Evolutionary conservation across 1,139 yeast genomes (phyloP), one percentile per base, ranked within the genome.

Genomic region (Zhuliangozyma blackwelliae): DNA sequence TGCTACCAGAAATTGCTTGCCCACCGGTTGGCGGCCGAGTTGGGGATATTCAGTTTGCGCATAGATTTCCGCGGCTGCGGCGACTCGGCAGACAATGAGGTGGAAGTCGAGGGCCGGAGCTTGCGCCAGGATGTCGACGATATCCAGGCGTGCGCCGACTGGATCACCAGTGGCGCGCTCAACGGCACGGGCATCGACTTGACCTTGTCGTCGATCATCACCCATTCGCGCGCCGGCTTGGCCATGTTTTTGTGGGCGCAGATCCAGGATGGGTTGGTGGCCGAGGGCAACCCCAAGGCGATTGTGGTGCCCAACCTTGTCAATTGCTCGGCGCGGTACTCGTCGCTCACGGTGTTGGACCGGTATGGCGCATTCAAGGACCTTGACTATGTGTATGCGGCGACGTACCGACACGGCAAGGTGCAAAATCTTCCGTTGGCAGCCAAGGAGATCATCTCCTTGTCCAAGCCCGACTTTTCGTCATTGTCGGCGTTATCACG

Each of bases 61-160:
- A 81, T 89, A 46, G 97, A 90, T 57, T 90, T 90, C 50, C 67
- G 96, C 40, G 87, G 86, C 7, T 82, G 94, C 57, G 97, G 97
- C 1, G 75, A 74, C 40, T 85, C 95, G 3, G 82, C 75, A 25
- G 82, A 75, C 23, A 73, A 72, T 40, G 66, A 55, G 6, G 65
- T 70, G 38, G 52, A 53, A 0, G 37, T 47, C 2, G 40, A 33
- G 8, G 92, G 92, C 0, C 68, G 96, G 39, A 62, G 73, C 0
- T 53, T 87, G 5, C 55, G 55, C 1, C 81, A 78, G 44, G 97
- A 89, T 55, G 48, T 79, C 5, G 80, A 75, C 30, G 96, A 89
- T 55, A 65, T 88, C 33, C 78, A 75, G 39, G 59, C 67, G 1
- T 71, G 77, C 29, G 70, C 72, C 29, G 71, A 72, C 34, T 79